Evolutionary conservation across 2,329 filamentous ascomycete species (phyloP), one percentile per base, ranked within the genome.

Genomic region (Alternaria longipes): DNA sequence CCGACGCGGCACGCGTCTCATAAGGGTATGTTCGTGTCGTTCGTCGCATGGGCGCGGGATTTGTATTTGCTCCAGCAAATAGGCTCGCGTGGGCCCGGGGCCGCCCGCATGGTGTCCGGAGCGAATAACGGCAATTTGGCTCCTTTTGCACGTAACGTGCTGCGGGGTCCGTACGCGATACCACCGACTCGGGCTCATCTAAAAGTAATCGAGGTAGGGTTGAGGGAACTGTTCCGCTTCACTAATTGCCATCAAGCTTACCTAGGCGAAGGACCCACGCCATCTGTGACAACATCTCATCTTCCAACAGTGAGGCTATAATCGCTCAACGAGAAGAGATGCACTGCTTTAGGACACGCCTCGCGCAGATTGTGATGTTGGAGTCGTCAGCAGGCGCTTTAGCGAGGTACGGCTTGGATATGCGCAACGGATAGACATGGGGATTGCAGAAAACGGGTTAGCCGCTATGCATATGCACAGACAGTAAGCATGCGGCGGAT

Each of bases 41-140:
- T 38, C 24, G 18, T 32, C 32, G 41, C 52, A 54, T n/a, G 8
- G 40, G 20, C 9, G 24, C 9, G 52, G 20, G 16, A 42, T 60
- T 46, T 24, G 3, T 24, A 41, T 28, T 24, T 38, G 22, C 36
- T 26, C 59, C 53, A 64, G 51, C 47, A 62, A 52, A 63, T 63
- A 65, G 53, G 56, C 57, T 62, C 51, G 36, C 41, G 40, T 24
- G 22, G 46, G 18, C 41, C 59, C 63, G 51, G 49, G 20, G 46
- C 64, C 60, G 53, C 60, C 56, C 62, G 54, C 47, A 60, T 41
- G 42, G 40, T 47, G 32, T 38, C 56, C 64, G 54, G 52, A 53
- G 12, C 45, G 47, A 54, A 50, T 46, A 53, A 50, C 41, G 54
- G 56, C 42, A 41, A 11, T 59, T 59, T 54, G 51, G 28, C 61